Conservation (phyloP, 495 filamentous ascomycete genomes). For the Penicillium nucicola region DNA sequence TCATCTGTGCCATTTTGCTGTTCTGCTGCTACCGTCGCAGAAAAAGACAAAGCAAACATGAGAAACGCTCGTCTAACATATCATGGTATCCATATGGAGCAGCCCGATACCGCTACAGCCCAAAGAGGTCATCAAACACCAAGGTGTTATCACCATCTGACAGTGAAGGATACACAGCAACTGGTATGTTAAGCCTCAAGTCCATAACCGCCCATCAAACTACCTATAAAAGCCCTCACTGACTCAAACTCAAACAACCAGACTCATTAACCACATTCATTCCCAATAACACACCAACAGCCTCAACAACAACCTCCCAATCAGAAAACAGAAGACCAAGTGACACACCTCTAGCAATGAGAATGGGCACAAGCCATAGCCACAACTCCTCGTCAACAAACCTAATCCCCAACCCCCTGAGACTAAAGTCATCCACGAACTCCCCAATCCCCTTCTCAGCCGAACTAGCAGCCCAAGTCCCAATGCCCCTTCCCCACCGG, state of each 20-base stretch:
- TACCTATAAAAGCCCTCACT: no score
- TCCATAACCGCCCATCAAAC: no score
- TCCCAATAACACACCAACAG: no score
- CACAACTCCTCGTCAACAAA: background rate
- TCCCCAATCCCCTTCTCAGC: background rate
- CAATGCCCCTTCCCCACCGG: constrained; percentile 2
- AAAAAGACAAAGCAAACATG: constrained; percentile 2
- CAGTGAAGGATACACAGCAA: background rate
- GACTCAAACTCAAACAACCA: no score
- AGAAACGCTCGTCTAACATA: constrained; percentile 2
- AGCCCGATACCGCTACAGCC: background rate
- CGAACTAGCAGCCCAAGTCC: constrained; percentile 7
- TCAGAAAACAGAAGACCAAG: no score
- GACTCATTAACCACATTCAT: no score
- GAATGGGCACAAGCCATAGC: no score
- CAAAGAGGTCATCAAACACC: background rate
- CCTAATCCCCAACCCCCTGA: background rate
- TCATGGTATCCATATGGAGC: background rate
- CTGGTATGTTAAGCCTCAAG: background rate
- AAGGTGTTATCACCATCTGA: background rate
- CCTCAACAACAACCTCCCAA: no score
- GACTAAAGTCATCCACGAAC: background rate
- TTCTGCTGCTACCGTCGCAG: constrained; percentile 25
- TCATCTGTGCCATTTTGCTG: constrained; percentile 15
- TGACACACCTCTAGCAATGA: no score